These are phyloP conservation scores for Cyclocybe cylindracea DNA, from an alignment of 768 basidiomycete genomes.

Conservation along the genomic window DNA sequence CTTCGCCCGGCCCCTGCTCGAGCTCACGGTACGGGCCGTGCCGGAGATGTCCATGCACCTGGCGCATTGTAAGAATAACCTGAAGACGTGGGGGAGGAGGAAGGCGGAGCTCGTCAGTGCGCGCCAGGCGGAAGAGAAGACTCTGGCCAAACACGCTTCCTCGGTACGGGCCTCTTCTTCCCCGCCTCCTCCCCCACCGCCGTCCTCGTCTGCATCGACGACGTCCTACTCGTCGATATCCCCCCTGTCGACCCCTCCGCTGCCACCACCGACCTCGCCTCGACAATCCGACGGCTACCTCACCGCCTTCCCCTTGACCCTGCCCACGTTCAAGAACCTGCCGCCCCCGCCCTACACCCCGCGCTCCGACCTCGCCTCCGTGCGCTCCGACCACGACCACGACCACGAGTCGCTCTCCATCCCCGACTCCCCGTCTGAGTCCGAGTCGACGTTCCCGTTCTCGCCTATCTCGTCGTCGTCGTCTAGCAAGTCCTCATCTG, in stretches of 20 bases:
- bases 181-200: slow-evolving; percentile 1
- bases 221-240: slow-evolving; percentile 2
- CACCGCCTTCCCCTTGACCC: slow-evolving; percentile 30
- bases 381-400: slow-evolving; percentile 24
- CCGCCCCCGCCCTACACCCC: slow-evolving; percentile 7
- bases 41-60: slow-evolving; percentile 74
- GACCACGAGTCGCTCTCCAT: slow-evolving; percentile 3
- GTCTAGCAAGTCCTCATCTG: background rate
- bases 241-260: too few species aligned
- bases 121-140: slow-evolving; percentile 12
- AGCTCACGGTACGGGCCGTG: slow-evolving; percentile 69
- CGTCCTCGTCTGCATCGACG: slow-evolving; percentile 6
- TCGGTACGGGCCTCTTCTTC: slow-evolving; percentile 10
- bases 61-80: slow-evolving; percentile 67
- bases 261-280: slow-evolving; percentile 17
- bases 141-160: slow-evolving; percentile 27
- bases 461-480: background rate
- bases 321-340: slow-evolving; percentile 22
- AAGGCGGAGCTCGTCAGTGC: slow-evolving; percentile 35
- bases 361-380: too few species aligned
- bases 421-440: slow-evolving; percentile 7
- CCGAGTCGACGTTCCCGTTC: background rate
- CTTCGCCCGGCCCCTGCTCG: slow-evolving; percentile 84
- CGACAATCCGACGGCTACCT: slow-evolving; percentile 16
- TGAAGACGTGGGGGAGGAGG: slow-evolving; percentile 66